These are phyloP conservation scores for Phaeophleospora eucalypticola DNA, from an alignment of 2,329 filamentous ascomycete species.

Conservation along the genomic window DNA sequence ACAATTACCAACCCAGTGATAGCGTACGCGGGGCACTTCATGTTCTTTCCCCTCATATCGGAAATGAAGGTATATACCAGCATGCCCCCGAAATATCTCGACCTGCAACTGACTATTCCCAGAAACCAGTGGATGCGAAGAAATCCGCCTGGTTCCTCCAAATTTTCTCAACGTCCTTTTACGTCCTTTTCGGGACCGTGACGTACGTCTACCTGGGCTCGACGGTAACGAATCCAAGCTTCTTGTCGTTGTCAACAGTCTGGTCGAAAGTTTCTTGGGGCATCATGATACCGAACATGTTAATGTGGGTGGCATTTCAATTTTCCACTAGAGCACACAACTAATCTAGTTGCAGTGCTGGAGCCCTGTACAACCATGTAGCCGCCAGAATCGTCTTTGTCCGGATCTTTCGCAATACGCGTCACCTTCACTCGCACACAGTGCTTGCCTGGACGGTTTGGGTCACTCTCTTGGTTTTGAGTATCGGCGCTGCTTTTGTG, in stretches of 20 bases:
- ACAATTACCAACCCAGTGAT: conserved; percentile 52
- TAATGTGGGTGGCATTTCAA: too few relatives aligned
- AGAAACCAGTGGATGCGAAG: conserved; percentile 46
- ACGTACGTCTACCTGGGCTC: conserved; percentile 51
- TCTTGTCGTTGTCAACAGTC: conserved; percentile 43
- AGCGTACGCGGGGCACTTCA: conserved; percentile 51
- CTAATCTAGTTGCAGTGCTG: too few relatives aligned
- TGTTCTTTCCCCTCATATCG: conserved; percentile 51
- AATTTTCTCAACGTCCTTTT: conserved; percentile 48
- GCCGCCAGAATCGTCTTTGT: conserved; percentile 53
- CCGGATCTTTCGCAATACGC: conserved; percentile 44
- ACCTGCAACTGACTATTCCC: too few relatives aligned
- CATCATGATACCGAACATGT: conserved; percentile 48
- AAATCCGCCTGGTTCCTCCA: conserved; percentile 50
- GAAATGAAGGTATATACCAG: too few relatives aligned
- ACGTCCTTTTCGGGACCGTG: conserved; percentile 49
- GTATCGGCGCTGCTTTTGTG: conserved; percentile 44
- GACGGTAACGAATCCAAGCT: conserved; percentile 45
- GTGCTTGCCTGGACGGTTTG: conserved; percentile 46
- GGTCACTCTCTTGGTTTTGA: conserved; percentile 44
- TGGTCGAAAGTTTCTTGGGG: conserved; percentile 52
- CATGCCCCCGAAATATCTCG: too few relatives aligned
- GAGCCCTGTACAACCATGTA: conserved; percentile 49
- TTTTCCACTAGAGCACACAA: too few relatives aligned
- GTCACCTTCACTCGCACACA: conserved; percentile 48